These are phyloP conservation scores for Paecilomyces fulvus DNA, from an alignment of 2,329 filamentous ascomycete species.

Conservation along the genomic window DNA sequence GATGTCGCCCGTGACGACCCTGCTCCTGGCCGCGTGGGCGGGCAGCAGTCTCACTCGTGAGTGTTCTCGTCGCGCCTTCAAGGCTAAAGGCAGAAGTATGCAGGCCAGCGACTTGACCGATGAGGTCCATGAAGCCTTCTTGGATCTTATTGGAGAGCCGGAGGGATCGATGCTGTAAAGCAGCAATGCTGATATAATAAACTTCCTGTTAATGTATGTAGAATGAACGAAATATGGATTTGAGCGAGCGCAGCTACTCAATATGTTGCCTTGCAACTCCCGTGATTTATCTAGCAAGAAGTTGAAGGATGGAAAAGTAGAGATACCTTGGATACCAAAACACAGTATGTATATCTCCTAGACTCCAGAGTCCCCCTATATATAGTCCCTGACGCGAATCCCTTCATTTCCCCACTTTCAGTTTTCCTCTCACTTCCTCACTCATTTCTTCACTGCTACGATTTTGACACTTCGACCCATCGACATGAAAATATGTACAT, in stretches of 20 bases:
- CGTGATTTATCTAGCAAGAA: no score
- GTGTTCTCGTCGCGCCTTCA: slow-evolving; percentile 79
- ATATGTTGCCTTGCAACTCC: not conserved
- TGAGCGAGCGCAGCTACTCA: no score
- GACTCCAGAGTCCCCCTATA: no score
- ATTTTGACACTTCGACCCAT: no score
- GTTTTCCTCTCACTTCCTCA: no score
- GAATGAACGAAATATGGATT: not conserved
- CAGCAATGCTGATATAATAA: not conserved
- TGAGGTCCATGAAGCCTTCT: slow-evolving; percentile 75
- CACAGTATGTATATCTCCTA: no score
- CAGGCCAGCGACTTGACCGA: slow-evolving; percentile 92
- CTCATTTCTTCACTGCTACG: no score
- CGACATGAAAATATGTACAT: no score
- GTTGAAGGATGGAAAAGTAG: no score
- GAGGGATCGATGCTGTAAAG: slow-evolving; percentile 34
- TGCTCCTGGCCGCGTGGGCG: slow-evolving; percentile 75
- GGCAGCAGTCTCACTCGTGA: slow-evolving; percentile 84
- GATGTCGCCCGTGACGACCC: slow-evolving; percentile 49
- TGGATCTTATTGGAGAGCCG: slow-evolving; percentile 68
- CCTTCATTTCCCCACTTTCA: no score
- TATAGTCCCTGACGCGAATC: no score
- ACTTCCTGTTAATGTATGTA: not conserved
- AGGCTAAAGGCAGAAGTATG: slow-evolving; percentile 74
- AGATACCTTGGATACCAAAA: no score